Evolutionary conservation across 106 monocot genomes (phyloP).

Genomic region (Acorus gramineus): DNA sequence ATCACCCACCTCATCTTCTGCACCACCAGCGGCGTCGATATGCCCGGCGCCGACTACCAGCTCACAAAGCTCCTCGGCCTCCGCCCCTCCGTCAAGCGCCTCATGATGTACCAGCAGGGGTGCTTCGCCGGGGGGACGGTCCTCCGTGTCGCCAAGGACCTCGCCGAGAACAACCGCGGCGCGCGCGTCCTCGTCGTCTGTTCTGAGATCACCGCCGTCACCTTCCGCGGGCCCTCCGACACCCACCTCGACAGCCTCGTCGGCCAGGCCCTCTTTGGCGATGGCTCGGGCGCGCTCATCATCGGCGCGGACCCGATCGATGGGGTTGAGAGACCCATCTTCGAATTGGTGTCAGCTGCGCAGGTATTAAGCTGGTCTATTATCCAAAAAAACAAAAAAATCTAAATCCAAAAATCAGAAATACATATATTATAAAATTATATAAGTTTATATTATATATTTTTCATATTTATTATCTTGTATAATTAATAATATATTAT

Average conservation of each 20-base stretch:
- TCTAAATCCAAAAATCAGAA: too few species aligned
- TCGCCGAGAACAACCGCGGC: background rate
- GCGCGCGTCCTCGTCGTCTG: too few species aligned
- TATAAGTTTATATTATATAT: too few species aligned
- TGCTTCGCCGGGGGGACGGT: too few species aligned
- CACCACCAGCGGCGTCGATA: slow-evolving; percentile 1
- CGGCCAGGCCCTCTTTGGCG: slow-evolving; percentile 2
- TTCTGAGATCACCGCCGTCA: too few species aligned
- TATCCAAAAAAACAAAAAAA: too few species aligned
- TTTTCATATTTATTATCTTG: too few species aligned
- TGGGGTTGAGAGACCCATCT: background rate
- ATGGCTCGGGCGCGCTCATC: background rate
- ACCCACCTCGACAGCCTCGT: background rate
- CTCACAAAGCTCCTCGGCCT: slow-evolving; percentile 1
- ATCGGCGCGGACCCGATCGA: background rate
- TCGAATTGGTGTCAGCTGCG: background rate
- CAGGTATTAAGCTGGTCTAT: background rate
- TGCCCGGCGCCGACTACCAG: slow-evolving; percentile 7
- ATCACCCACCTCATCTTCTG: slow-evolving; percentile 4
- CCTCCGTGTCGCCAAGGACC: background rate
- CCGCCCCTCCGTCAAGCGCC: too few species aligned
- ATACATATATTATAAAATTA: too few species aligned
- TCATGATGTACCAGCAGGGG: too few species aligned
- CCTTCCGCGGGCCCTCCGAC: background rate
- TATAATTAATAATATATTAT: too few species aligned